Base-by-base conservation (phyloP, 2,329 filamentous ascomycete species). In the Acarospora socialis region DNA sequence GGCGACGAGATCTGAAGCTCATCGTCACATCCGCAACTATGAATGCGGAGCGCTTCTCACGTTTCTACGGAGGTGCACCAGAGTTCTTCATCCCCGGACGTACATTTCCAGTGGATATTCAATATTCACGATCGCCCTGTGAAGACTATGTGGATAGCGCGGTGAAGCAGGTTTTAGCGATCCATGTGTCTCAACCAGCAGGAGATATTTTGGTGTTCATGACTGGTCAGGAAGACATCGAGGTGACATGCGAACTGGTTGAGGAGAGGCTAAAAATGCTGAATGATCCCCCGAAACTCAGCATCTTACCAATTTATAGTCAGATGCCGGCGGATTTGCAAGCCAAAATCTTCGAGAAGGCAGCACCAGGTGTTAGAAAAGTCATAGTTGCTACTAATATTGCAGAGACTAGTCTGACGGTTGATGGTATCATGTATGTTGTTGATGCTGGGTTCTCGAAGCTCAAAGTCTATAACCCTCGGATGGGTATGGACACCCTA, bases 321-420 rank as follows among this genome's bases (percentile, higher is more conserved):
- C 90, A 98, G 55, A 94, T 98, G 90, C 92, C 90, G 2, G 90
- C 90, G 20, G 92, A 98, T 54, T 63, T 98, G 21, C 92, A 98
- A 55, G 83, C 90, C 37, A 95, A 92, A 57, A 98, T 98, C 43
- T 98, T 98, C 47, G 87, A 98, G 50, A 74, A 77, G 43, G 90
- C 92, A 2, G 66, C 81, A 2, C 79, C 86, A 0, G 90, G 90
- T 1, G 86, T 93, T 4, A 76, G 90, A 36, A 98, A 98, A 53
- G 92, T 93, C 47, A 93, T 98, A 42, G 87, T 98, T 23, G 90
- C 92, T 1, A 98, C 90, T 19, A 98, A 98, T 48, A 98, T 98
- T 55, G 90, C 90, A 2, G 90, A 98, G 56, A 98, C 90, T 0
- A 93, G 84, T 65, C 64, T 98, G 59, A 98, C 90, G 0, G 90